Base-by-base conservation (phyloP, 164 flowering plant species). In the Buxus sempervirens region DNA sequence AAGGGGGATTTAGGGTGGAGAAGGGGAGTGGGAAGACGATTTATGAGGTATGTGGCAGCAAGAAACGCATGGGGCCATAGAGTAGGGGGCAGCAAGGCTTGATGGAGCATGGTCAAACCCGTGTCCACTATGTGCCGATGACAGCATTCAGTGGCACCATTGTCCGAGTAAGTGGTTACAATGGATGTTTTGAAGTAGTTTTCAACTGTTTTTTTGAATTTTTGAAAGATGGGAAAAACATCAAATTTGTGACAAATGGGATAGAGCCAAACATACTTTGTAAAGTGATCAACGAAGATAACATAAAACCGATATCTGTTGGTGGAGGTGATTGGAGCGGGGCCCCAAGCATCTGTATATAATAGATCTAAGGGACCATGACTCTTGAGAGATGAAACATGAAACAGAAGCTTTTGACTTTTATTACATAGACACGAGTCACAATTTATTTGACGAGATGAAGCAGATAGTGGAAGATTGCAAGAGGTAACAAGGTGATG, bases 391-490 rank as follows among this genome's bases (percentile, higher is more conserved):
- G 21, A 16, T 1, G 41, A 51, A 7, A 9, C 24, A 64, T 28
- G 7, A 64, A 64, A 64, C 9, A 58, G 67, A 18, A 64, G 42
- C 15, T 15, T 58, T 9, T 54, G 60, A 23, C 58, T 64, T 64
- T 64, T 64, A 64, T 64, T 64, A 53, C 57, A 51, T 1, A 51
- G 23, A 27, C 67, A 64, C 18, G 58, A 53, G 19, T 64, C 42
- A 18, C 67, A 27, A 16, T 3, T 51, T 25, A 24, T 10, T 23
- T 48, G 28, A 14, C 20, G 3, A 63, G 56, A 24, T 8, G 66
- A 48, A 2, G 56, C 28, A 51, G 36, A 25, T 2, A 53, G 36
- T 24, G 58, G 55, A 63, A 63, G 54, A 24, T n/a, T 23, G 32
- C 55, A 9, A 45, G 27, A 42, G 54, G 19, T 45, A 23, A 45